These are phyloP conservation scores for Calcarisporium arbuscula DNA, from an alignment of 2,329 filamentous ascomycete species.

Conservation along the genomic window DNA sequence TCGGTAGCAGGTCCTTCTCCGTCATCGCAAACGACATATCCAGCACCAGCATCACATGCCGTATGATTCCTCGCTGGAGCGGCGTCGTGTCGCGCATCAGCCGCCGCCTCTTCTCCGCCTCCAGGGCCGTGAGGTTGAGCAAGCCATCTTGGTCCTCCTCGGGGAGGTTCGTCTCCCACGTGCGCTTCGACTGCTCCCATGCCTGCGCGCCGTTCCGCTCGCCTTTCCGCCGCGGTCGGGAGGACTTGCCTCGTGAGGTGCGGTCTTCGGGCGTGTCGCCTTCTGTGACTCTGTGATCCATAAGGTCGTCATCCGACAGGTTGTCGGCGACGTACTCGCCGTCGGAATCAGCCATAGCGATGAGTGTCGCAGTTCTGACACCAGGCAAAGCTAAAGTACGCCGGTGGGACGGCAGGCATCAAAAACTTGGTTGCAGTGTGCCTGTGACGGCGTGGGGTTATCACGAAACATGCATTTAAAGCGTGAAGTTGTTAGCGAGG, in stretches of 20 bases:
- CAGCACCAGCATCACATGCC: conserved; percentile 85
- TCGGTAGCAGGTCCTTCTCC: conserved; percentile 91
- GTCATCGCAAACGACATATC: conserved; percentile 92
- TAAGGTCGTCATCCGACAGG: conserved; percentile 59
- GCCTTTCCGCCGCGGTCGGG: conserved; percentile 22
- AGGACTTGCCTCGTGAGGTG: conserved; percentile 20
- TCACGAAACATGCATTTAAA: too few species aligned
- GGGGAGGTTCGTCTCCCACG: conserved; percentile 64
- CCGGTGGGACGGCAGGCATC: too few species aligned
- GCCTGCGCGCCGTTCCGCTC: conserved; percentile 43
- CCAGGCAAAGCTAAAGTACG: too few species aligned
- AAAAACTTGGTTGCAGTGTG: too few species aligned
- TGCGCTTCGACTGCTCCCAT: conserved; percentile 61
- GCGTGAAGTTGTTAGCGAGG: too few species aligned
- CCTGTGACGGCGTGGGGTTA: too few species aligned
- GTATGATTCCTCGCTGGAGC: conserved; percentile 91
- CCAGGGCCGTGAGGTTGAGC: conserved; percentile 69
- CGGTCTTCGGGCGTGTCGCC: conserved; percentile 21
- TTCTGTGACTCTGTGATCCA: conserved; percentile 39
- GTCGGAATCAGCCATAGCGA: conserved; percentile 64
- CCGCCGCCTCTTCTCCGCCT: conserved; percentile 75
- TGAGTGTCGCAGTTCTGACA: too few species aligned
- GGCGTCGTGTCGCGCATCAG: conserved; percentile 91
- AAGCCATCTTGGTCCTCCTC: conserved; percentile 71
- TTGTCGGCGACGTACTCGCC: conserved; percentile 61